Conservation (phyloP, 1,139 yeast species). For the Saccharomycopsis hybrid region DNA sequence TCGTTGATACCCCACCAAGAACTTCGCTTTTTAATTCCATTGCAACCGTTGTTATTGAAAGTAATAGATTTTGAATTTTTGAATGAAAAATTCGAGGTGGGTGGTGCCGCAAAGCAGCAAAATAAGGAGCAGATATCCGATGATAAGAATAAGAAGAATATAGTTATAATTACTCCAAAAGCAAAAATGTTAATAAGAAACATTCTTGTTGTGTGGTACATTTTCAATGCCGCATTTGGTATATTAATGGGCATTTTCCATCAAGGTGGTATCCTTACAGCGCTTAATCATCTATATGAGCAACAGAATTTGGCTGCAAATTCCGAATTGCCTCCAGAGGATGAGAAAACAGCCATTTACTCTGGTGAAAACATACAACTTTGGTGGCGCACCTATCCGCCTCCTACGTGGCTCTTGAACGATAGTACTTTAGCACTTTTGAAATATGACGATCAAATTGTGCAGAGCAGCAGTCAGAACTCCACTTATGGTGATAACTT, state of each 20-base stretch:
- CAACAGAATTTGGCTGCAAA: no score
- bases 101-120: slow-evolving; percentile 2
- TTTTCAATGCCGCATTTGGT: slow-evolving; percentile 56
- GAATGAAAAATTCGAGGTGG: slow-evolving; percentile 23
- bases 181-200: slow-evolving; percentile 21
- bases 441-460: slow-evolving; percentile 26
- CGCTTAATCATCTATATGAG: slow-evolving; percentile 38
- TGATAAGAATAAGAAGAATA: slow-evolving; percentile 1
- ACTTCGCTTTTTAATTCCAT: slow-evolving; percentile 72
- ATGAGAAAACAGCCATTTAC: slow-evolving; percentile 16
- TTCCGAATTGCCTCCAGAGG: no score
- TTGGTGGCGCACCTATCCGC: slow-evolving; percentile 95
- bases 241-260: slow-evolving; percentile 73
- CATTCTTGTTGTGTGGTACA: slow-evolving; percentile 47
- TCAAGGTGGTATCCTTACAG: slow-evolving; percentile 85
- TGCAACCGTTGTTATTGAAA: slow-evolving; percentile 63
- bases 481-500: slow-evolving; percentile 26
- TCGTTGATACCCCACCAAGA: slow-evolving; percentile 90
- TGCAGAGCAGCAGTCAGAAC: slow-evolving; percentile 26
- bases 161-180: slow-evolving; percentile 21
- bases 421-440: slow-evolving; percentile 24
- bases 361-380: slow-evolving; percentile 35
- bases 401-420: slow-evolving; percentile 83
- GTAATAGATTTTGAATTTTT: slow-evolving; percentile 44
- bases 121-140: slow-evolving; percentile 1